These are phyloP conservation scores for Wickerhamiella pararugosa DNA, from an alignment of 1,139 yeast species.

Conservation along the genomic window DNA sequence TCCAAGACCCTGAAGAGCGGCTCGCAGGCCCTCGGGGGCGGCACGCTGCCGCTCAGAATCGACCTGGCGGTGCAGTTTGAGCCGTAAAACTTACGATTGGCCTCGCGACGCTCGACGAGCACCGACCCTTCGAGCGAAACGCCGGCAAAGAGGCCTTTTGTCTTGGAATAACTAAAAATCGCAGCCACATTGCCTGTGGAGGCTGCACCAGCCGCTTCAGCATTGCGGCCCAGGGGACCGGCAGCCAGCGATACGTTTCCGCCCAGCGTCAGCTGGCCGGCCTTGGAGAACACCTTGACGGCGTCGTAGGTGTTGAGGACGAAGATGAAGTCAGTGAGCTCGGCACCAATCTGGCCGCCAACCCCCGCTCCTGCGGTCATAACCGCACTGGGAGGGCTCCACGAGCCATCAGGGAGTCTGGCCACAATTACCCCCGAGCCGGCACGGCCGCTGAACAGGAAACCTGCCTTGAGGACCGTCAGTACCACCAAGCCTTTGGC, in stretches of 20 bases:
- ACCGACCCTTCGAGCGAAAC: slow-evolving; percentile 95
- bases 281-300: slow-evolving; percentile 85
- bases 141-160: slow-evolving; percentile 95
- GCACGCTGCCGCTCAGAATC: slow-evolving; percentile 72
- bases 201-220: slow-evolving; percentile 96
- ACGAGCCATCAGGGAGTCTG: slow-evolving; percentile 76
- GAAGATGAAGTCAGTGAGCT: slow-evolving; percentile 89
- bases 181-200: slow-evolving; percentile 81
- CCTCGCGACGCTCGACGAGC: slow-evolving; percentile 87
- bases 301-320: slow-evolving; percentile 77
- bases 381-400: slow-evolving; percentile 98
- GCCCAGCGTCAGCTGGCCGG: slow-evolving; percentile 88
- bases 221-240: slow-evolving; percentile 94
- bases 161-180: slow-evolving; percentile 82
- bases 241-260: slow-evolving; percentile 96
- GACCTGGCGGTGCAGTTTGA: slow-evolving; percentile 68
- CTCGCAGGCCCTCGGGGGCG: slow-evolving; percentile 89
- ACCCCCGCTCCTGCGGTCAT: slow-evolving; percentile 97
- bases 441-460: slow-evolving; percentile 89
- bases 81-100: slow-evolving; percentile 90
- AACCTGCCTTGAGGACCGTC: slow-evolving; percentile 92
- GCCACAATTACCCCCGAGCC: slow-evolving; percentile 96
- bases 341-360: slow-evolving; percentile 96
- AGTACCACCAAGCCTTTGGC: slow-evolving; percentile 88
- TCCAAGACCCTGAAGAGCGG: slow-evolving; percentile 75